Evolutionary conservation across 1,284 basidiomycete species (phyloP).

Genomic region (Microbotryum saponariae): DNA sequence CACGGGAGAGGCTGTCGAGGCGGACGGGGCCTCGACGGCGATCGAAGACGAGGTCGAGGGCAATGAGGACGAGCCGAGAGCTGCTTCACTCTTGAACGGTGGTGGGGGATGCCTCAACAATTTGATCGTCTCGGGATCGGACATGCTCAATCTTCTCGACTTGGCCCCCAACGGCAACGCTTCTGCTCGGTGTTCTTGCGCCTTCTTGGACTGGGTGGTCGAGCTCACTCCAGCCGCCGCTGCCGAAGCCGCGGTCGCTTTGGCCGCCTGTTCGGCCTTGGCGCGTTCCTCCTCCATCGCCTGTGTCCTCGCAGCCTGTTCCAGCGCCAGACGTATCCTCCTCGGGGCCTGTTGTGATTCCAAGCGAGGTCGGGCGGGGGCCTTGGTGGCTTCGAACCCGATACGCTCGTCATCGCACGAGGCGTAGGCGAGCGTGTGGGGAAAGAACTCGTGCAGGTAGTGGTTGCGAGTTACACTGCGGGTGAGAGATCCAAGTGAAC

Average conservation of each 20-base stretch:
- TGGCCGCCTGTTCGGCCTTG: not conserved
- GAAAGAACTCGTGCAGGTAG: slow-evolving; percentile 37
- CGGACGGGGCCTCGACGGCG: not conserved
- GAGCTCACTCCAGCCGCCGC: too few relatives aligned
- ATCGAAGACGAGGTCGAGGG: slow-evolving; percentile 1
- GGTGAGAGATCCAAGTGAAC: not conserved
- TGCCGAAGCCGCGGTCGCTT: too few relatives aligned
- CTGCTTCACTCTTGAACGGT: slow-evolving; percentile 8
- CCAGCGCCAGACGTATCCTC: not conserved
- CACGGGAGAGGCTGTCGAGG: not conserved
- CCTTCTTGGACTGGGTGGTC: too few relatives aligned
- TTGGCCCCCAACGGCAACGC: not conserved
- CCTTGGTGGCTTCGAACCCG: not conserved
- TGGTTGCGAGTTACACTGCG: slow-evolving; percentile 37
- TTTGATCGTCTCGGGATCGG: slow-evolving; percentile 10
- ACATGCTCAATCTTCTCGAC: not conserved
- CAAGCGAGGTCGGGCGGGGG: slow-evolving; percentile 18
- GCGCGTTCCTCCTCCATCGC: not conserved
- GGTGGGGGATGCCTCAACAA: slow-evolving; percentile 22
- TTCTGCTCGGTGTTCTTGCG: too few relatives aligned
- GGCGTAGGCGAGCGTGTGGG: slow-evolving; percentile 29
- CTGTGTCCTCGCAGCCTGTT: not conserved
- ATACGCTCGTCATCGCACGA: slow-evolving; percentile 27
- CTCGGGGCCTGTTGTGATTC: slow-evolving; percentile 24
- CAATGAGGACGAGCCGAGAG: slow-evolving; percentile 1